Base-by-base conservation (phyloP, 768 basidiomycete species). In the Boletus tomentosulus region DNA sequence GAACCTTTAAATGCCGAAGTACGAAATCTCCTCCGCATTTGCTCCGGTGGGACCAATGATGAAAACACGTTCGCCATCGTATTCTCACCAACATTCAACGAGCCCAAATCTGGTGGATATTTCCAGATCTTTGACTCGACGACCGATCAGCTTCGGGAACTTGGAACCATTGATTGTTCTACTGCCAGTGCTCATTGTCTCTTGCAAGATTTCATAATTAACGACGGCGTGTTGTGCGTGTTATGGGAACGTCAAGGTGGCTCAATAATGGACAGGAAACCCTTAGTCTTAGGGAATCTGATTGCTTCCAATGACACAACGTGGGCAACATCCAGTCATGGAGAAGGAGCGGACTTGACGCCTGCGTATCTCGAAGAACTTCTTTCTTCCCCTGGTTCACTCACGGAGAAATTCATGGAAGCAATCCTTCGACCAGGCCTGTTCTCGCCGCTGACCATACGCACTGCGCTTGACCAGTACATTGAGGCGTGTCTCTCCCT, bases 361-460 rank as follows among this genome's bases (percentile, higher is more conserved):
- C 88, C 94, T 16, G 83, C 85, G n/a, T 86, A 89, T 70, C 84
- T 98, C 60, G 93, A 95, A 62, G 90, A 92, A 60, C 78, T 86
- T 49, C 80, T 96, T 53, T 73, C 87, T 52, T 75, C 81, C 30
- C 78, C 83, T 25, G 85, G 85, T 31, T 88, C 89, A 2, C 69
- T 95, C 62, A 78, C 86, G 0, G 85, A 85, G 53, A 87, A 86
- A 57, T 94, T 93, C 71, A 78, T 94, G 63, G 78, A 84, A 49
- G 89, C 86, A 43, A 77, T 97, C 58, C 85, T 95, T 78, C 80
- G 86, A 31, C 94, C 96, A 0, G 92, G 91, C 22, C 78, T 91
- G 48, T 98, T 97, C 71, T 95, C 95, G 9, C 74, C 82, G 3
- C 71, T 89, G 34, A 92, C 93, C 9, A 81, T 97, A 33, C 82